These are phyloP conservation scores for Cordyceps farinosa DNA, from an alignment of 2,329 filamentous ascomycete species.

Conservation along the genomic window DNA sequence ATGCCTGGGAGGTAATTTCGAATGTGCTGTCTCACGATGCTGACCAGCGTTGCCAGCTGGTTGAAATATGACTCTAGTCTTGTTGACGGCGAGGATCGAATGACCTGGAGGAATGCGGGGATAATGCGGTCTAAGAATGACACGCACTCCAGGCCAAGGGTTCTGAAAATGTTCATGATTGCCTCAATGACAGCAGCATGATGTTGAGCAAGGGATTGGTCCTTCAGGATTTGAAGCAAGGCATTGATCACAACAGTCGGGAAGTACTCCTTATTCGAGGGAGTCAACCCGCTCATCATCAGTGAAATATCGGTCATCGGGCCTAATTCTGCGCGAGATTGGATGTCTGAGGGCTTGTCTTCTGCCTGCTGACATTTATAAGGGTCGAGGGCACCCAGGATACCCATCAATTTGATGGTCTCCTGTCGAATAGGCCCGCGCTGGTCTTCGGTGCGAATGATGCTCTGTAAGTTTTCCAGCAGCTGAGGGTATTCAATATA, in stretches of 20 bases:
- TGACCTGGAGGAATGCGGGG: constrained; percentile 87
- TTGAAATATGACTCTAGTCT: constrained; percentile 96
- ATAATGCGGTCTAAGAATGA: constrained; percentile 92
- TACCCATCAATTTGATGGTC: constrained; percentile 95
- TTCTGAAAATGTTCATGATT: constrained; percentile 98
- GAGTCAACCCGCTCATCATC: constrained; percentile 96
- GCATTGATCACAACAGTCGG: constrained; percentile 97
- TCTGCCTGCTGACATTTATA: constrained; percentile 96
- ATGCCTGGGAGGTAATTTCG: constrained; percentile 85
- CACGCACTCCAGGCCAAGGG: constrained; percentile 91
- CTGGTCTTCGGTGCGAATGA: constrained; percentile 85
- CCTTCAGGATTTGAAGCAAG: constrained; percentile 85
- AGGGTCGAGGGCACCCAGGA: constrained; percentile 88
- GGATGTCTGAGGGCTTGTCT: constrained; percentile 79
- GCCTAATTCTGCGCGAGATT: constrained; percentile 59
- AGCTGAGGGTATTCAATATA: constrained; percentile 94
- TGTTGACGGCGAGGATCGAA: constrained; percentile 71
- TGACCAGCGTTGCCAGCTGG: constrained; percentile 86
- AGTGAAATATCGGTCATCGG: constrained; percentile 88
- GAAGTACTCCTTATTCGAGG: constrained; percentile 97
- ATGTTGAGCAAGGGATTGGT: constrained; percentile 83
- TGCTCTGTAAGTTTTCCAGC: constrained; percentile 86
- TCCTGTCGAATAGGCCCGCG: constrained; percentile 82
- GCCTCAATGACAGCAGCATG: constrained; percentile 94
- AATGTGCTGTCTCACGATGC: constrained; percentile 95